phyloP scores from a whole-genome alignment of 148 eudicot genomes.

The Chenopodium berlandieri region DNA sequence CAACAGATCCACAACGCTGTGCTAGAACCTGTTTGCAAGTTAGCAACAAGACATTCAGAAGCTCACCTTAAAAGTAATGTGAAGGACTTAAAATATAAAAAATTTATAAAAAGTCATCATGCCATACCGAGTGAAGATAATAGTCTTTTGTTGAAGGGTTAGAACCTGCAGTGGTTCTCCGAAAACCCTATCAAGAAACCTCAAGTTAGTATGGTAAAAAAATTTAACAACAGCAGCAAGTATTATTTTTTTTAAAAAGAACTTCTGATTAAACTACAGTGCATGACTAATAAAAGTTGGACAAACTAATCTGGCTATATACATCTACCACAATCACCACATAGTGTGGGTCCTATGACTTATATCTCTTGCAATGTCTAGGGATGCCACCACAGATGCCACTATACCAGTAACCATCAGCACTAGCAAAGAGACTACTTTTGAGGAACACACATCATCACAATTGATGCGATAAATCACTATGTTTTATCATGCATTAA shows the following conservation, averaged over 20 bases:
- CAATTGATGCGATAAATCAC: not conserved
- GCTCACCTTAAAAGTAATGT: not conserved
- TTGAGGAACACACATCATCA: not conserved
- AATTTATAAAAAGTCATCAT: not conserved
- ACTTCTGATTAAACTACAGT: not conserved
- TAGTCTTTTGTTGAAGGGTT: constrained; percentile 59
- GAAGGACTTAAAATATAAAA: not conserved
- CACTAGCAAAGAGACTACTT: not conserved
- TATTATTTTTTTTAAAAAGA: not conserved
- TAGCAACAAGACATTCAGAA: not conserved
- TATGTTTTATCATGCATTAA: not conserved
- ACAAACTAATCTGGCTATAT: constrained; percentile 1
- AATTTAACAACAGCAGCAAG: not conserved
- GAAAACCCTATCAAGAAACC: constrained; percentile 55
- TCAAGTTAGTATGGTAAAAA: not conserved
- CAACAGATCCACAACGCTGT: constrained; percentile 74
- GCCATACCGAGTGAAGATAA: constrained; percentile 86
- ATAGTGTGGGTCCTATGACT: not conserved
- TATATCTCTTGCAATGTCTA: not conserved
- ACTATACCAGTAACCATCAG: not conserved
- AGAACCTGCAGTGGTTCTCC: constrained; percentile 49
- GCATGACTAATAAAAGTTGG: not conserved
- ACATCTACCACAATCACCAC: not conserved
- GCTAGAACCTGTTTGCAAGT: constrained; percentile 60
- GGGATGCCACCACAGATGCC: not conserved